Conservation (phyloP, 495 filamentous ascomycete genomes). For the Tirmania nivea region DNA sequence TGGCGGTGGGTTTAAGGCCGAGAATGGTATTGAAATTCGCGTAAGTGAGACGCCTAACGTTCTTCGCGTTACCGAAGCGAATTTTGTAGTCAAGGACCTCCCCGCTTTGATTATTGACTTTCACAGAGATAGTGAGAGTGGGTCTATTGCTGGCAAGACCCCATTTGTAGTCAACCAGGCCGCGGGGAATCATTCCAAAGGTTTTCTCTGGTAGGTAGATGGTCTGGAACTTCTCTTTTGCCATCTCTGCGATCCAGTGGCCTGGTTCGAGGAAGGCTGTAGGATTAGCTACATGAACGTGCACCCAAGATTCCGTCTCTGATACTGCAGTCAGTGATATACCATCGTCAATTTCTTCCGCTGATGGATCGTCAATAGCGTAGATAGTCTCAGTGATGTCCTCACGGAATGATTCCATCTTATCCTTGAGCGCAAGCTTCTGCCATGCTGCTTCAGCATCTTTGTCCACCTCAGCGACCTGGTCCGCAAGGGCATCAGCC, state of each 20-base stretch:
- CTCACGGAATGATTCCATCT: slow-evolving; percentile 38
- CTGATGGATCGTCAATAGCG: slow-evolving; percentile 53
- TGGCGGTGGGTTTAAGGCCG: slow-evolving; percentile 17
- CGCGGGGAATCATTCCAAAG: slow-evolving; percentile 49
- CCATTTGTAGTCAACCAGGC: slow-evolving; percentile 36
- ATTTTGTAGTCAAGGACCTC: slow-evolving; percentile 48
- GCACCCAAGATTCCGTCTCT: slow-evolving; percentile 52
- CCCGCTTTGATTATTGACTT: slow-evolving; percentile 38
- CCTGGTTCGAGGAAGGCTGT: slow-evolving; percentile 51
- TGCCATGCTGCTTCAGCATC: slow-evolving; percentile 18
- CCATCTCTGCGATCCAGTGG: slow-evolving; percentile 37
- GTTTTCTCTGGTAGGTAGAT: slow-evolving; percentile 55
- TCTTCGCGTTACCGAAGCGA: slow-evolving; percentile 41
- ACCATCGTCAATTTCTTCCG: slow-evolving; percentile 75
- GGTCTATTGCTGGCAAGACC: slow-evolving; percentile 46
- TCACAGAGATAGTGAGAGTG: slow-evolving; percentile 63
- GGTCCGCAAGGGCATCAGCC: slow-evolving; percentile 21
- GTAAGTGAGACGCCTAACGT: slow-evolving; percentile 56
- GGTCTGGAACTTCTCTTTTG: slow-evolving; percentile 38
- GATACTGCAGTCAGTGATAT: slow-evolving; percentile 51
- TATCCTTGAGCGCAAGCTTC: slow-evolving; percentile 24
- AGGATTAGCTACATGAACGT: slow-evolving; percentile 82
- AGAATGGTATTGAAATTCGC: slow-evolving; percentile 30
- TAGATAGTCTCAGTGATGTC: slow-evolving; percentile 52
- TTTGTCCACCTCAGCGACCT: slow-evolving; percentile 17